Evolutionary conservation across 2,329 filamentous ascomycete species (phyloP).

Genomic region (Pestalotiopsis sp.): DNA sequence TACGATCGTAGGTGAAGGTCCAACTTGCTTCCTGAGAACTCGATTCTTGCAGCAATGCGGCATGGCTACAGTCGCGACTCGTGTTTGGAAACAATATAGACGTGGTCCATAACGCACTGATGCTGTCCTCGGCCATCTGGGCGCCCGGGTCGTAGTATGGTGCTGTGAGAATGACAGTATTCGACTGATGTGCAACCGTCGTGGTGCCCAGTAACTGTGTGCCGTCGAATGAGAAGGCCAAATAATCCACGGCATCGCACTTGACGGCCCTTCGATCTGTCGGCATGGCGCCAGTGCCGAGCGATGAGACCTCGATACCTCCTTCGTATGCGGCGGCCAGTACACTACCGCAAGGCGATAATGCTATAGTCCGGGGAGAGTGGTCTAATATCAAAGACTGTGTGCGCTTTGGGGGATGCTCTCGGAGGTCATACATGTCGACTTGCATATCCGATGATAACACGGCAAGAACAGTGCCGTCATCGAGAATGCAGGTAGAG

Average conservation of each 20-base stretch:
- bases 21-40: conserved; percentile 68
- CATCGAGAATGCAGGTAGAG: conserved; percentile 77
- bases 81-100: conserved; percentile 83
- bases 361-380: conserved; percentile 73
- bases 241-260: conserved; percentile 72
- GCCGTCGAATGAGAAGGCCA: conserved; percentile 77
- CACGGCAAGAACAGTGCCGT: conserved; percentile 76
- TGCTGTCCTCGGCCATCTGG: conserved; percentile 64
- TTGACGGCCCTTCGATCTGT: conserved; percentile 77
- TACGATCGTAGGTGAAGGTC: conserved; percentile 77
- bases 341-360: conserved; percentile 81
- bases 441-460: conserved; percentile 82
- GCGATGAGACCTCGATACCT: conserved; percentile 83
- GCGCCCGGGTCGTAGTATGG: conserved; percentile 77
- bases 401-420: conserved; percentile 67
- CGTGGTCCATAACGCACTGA: conserved; percentile 80
- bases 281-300: conserved; percentile 63
- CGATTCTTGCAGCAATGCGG: conserved; percentile 66
- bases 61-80: conserved; percentile 78
- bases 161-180: conserved; percentile 75
- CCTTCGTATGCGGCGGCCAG: conserved; percentile 84
- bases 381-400: conserved; percentile 79
- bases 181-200: conserved; percentile 62
- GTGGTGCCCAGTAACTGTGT: conserved; percentile 80
- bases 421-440: conserved; percentile 76